Percentiles rank a stretch among this genome's conserved stretches.
Conservation (phyloP, 345 rosid genomes). For the Rhizophora mangle region DNA sequence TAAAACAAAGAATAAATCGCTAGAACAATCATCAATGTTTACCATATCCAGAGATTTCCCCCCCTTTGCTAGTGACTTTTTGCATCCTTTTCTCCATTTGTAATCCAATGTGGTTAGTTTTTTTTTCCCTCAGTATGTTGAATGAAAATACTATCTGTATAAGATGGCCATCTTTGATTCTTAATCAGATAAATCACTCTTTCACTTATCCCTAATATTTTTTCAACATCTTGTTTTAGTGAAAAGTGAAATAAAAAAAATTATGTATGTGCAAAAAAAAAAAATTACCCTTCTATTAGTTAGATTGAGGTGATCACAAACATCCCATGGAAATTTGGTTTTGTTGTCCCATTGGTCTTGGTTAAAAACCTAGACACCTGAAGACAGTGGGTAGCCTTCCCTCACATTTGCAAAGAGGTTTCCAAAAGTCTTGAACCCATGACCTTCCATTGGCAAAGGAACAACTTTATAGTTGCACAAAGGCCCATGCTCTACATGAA, state of each 20-base stretch:
- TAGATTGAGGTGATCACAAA: slow-evolving; percentile 15
- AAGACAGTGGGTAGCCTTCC: neutral
- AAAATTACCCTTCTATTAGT: neutral
- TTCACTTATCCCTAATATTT: neutral
- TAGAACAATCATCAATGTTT: neutral
- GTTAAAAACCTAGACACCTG: slow-evolving; percentile 26
- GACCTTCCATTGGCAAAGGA: no score
- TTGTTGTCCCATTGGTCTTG: neutral
- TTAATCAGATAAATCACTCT: neutral
- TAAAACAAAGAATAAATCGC: no score
- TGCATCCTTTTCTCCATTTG: neutral
- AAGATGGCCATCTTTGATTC: neutral
- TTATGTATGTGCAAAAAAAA: neutral
- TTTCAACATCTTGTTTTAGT: neutral
- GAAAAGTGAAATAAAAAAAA: neutral
- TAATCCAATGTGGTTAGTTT: neutral
- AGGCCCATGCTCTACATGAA: no score
- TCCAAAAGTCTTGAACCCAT: no score
- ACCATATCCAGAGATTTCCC: neutral
- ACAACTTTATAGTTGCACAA: no score
- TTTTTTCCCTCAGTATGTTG: neutral
- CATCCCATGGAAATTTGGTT: slow-evolving; percentile 2
- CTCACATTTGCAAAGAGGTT: no score
- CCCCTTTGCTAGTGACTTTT: neutral
- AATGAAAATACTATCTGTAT: neutral